Percentiles rank a stretch among this genome's conserved stretches.
phyloP scores from a whole-genome alignment of 306 rosid species.

The Lithocarpus polystachyus region DNA sequence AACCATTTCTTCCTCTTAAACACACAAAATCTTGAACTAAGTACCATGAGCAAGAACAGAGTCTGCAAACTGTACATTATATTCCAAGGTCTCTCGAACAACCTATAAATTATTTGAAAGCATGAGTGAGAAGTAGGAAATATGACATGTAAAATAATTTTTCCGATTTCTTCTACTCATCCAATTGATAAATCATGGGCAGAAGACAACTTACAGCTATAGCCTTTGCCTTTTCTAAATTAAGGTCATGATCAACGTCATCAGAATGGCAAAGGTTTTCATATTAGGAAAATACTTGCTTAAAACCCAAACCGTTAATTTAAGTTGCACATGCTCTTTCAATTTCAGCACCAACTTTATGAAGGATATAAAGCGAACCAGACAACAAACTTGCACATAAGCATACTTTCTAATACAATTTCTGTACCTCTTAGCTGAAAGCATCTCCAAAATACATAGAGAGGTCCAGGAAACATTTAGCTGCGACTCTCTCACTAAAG shows the following conservation, averaged over 20 bases:
- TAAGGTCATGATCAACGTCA: constrained; percentile 92
- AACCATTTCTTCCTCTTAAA: no score
- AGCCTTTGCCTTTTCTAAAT: constrained; percentile 99
- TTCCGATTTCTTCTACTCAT: constrained; percentile 5
- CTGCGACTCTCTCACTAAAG: constrained; percentile 85
- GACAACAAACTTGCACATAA: constrained; percentile 17
- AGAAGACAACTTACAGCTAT: constrained; percentile 62
- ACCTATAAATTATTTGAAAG: constrained; percentile 54
- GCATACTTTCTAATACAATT: constrained; percentile 12
- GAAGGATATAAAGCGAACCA: constrained; percentile 53
- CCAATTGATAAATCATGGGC: not conserved
- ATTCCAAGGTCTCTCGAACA: constrained; percentile 97
- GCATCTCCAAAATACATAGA: constrained; percentile 98
- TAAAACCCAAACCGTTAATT: constrained; percentile 99
- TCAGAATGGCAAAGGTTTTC: constrained; percentile 97
- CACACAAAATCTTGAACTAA: no score
- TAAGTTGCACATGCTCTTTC: constrained; percentile 86
- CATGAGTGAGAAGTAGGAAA: not conserved
- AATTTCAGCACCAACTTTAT: constrained; percentile 83
- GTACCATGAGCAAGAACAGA: constrained; percentile 95
- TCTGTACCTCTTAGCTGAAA: constrained; percentile 90
- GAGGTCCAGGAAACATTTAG: constrained; percentile 86
- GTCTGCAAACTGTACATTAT: constrained; percentile 96
- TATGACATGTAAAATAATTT: constrained; percentile 8
- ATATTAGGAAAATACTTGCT: constrained; percentile 95